phyloP scores from a whole-genome alignment of 192 early-diverging fungal genomes.

The Diversispora eburnea region DNA sequence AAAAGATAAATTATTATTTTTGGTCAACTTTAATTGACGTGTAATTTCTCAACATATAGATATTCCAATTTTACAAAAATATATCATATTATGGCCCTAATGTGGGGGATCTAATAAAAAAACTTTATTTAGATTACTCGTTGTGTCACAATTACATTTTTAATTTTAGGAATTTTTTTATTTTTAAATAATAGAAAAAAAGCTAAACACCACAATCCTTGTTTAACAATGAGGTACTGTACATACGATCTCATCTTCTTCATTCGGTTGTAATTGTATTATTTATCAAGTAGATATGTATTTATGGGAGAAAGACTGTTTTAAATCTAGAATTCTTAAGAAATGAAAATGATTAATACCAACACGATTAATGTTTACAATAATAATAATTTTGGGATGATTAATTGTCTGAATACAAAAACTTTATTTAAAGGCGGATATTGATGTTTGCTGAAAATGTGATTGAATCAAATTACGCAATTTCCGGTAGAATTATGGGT shows the following conservation, averaged over 20 bases:
- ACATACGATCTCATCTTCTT: not conserved
- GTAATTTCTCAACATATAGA: no score
- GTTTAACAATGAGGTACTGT: no score
- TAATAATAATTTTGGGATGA: not conserved
- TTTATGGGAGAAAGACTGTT: not conserved
- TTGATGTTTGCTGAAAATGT: not conserved
- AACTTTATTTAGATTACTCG: no score
- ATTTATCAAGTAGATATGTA: not conserved
- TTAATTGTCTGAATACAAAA: not conserved
- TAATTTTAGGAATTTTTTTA: no score
- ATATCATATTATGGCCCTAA: no score
- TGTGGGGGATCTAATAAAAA: no score
- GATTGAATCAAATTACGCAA: not conserved
- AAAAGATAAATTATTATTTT: no score
- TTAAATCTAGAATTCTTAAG: not conserved
- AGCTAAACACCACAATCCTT: not conserved
- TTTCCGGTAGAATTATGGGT: not conserved
- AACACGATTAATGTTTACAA: no score
- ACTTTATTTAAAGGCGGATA: slow-evolving; percentile 8
- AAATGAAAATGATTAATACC: no score
- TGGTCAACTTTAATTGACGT: no score
- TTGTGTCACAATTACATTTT: no score
- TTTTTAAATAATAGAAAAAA: not conserved
- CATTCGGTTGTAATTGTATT: slow-evolving; percentile 6
- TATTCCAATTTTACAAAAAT: no score